Evolutionary conservation across 2,329 filamentous ascomycete genomes (phyloP).

Genomic region (Alternaria solani): DNA sequence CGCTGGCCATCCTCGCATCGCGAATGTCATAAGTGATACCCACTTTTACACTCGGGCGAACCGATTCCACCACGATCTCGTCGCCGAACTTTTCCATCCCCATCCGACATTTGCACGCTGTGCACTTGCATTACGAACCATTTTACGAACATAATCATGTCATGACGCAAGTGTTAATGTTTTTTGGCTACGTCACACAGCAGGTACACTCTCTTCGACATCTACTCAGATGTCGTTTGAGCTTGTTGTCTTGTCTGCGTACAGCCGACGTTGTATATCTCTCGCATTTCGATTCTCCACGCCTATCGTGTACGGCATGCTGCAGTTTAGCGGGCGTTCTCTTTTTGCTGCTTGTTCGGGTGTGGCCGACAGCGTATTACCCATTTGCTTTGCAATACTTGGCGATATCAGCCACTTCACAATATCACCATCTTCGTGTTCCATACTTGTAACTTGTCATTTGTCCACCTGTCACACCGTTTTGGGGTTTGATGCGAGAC

Average conservation of each 20-base stretch:
- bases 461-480: constrained; percentile 6
- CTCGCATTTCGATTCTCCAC: constrained; percentile 18
- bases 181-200: constrained; percentile 32
- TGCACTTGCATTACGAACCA: constrained; percentile 32
- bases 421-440: constrained; percentile 8
- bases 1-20: constrained; percentile 49
- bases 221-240: constrained; percentile 26
- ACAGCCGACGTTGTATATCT: constrained; percentile 34
- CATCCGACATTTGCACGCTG: constrained; percentile 14
- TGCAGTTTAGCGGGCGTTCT: constrained; percentile 48
- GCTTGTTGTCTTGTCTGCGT: constrained; percentile 24
- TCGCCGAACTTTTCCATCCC: constrained; percentile 3
- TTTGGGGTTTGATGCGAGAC: constrained; percentile 11
- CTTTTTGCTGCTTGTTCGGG: constrained; percentile 16
- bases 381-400: constrained; percentile 20
- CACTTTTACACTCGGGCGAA: constrained; percentile 10
- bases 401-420: constrained; percentile 5
- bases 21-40: constrained; percentile 36
- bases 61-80: constrained; percentile 11
- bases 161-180: constrained; percentile 45
- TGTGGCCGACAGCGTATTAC: constrained; percentile 14
- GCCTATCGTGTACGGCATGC: constrained; percentile 26
- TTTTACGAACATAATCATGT: constrained; percentile 33
- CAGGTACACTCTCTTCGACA: constrained; percentile 29
- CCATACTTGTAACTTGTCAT: constrained; percentile 6